A percentile compares a stretch with the other conserved stretches of the same genome.
phyloP scores from a whole-genome alignment of 192 early-diverging fungal genomes.

The Haplosporangium gracile region DNA sequence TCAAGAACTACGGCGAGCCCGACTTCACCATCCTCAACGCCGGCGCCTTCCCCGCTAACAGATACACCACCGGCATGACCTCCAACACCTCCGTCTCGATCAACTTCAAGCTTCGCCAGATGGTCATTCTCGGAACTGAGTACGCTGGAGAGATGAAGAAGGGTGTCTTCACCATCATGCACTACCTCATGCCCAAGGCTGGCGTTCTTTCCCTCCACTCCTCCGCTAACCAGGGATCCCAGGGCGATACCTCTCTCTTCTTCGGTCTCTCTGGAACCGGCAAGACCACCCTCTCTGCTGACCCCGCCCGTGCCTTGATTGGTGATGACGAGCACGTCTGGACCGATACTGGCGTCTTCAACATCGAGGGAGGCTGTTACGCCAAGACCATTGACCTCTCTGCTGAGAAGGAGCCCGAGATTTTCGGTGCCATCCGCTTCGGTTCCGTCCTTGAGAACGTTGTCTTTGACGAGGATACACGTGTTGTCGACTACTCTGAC shows the following conservation, averaged over 20 bases:
- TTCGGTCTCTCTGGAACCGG: slow-evolving; percentile 98
- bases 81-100: slow-evolving; percentile 92
- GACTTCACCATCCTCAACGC: slow-evolving; percentile 99
- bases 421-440: slow-evolving; percentile 96
- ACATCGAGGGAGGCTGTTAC: slow-evolving; percentile 99
- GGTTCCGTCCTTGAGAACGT: slow-evolving; percentile 98
- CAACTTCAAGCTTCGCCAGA: slow-evolving; percentile 94
- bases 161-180: slow-evolving; percentile 98
- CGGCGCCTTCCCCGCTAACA: slow-evolving; percentile 93
- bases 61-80: slow-evolving; percentile 96
- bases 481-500: slow-evolving; percentile 88
- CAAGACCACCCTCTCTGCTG: slow-evolving; percentile 97
- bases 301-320: slow-evolving; percentile 93
- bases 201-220: slow-evolving; percentile 93
- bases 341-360: slow-evolving; percentile 96
- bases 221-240: slow-evolving; percentile 93
- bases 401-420: slow-evolving; percentile 98
- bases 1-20: slow-evolving; percentile 92
- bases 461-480: slow-evolving; percentile 81
- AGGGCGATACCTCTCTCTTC: slow-evolving; percentile 96
- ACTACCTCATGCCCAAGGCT: slow-evolving; percentile 97
- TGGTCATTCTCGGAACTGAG: slow-evolving; percentile 98
- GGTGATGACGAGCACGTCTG: slow-evolving; percentile 99
- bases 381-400: slow-evolving; percentile 97
- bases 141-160: slow-evolving; percentile 99